Evolutionary conservation across 305 asterid genomes (phyloP).

Genomic region (Fraxinus dipetala): DNA sequence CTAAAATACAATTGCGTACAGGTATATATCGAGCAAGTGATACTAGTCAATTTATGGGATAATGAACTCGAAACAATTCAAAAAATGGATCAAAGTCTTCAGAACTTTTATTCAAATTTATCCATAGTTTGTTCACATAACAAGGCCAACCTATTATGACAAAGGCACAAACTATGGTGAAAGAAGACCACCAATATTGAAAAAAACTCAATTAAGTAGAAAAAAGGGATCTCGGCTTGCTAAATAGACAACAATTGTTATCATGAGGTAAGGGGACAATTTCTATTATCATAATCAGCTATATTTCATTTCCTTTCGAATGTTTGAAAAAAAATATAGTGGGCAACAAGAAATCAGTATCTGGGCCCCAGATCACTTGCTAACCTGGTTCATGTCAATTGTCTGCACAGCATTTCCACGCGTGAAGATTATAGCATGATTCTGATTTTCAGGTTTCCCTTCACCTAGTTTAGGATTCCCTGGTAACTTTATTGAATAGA

Average conservation of each 20-base stretch:
- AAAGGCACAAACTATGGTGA: conserved; percentile 11
- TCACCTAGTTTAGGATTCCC: conserved; percentile 98
- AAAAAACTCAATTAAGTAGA: background rate
- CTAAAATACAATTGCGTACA: conserved; percentile 1
- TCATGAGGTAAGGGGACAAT: background rate
- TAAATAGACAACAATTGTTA: background rate
- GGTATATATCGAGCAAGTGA: background rate
- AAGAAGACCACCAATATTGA: background rate
- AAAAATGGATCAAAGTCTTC: conserved; percentile 3
- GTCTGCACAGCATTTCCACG: conserved; percentile 97
- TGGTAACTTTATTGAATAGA: conserved; percentile 82
- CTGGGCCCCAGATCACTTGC: conserved; percentile 19
- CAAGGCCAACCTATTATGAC: background rate
- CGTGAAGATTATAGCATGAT: conserved; percentile 88
- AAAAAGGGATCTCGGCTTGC: background rate
- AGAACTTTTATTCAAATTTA: background rate
- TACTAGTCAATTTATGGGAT: background rate
- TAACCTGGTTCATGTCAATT: conserved; percentile 98
- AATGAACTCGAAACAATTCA: background rate
- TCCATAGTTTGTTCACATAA: conserved; percentile 7
- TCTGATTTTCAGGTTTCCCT: conserved; percentile 99
- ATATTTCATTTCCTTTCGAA: background rate
- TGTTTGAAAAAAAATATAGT: background rate
- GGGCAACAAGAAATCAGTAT: conserved; percentile 8
- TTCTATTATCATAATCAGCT: background rate